Percentiles rank a stretch among this genome's conserved stretches.
Evolutionary conservation across 2,329 filamentous ascomycete genomes (phyloP).

Genomic region (Alternaria metachromatica): DNA sequence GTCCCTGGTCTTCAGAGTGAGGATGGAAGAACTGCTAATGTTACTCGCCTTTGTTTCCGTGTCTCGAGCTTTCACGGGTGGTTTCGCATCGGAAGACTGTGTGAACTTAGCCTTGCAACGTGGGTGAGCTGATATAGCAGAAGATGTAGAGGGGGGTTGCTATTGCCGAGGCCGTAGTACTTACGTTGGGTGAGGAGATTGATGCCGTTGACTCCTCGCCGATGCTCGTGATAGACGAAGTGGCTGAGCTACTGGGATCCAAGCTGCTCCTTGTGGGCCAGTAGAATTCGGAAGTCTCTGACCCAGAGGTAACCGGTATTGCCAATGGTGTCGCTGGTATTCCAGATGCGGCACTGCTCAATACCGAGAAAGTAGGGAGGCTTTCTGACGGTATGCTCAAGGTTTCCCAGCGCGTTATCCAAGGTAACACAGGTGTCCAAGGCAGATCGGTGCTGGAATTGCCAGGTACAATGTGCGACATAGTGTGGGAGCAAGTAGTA

Average conservation of each 20-base stretch:
- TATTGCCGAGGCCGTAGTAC: background rate
- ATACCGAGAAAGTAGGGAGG: background rate
- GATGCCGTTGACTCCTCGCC: background rate
- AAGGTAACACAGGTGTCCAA: background rate
- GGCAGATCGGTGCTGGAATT: background rate
- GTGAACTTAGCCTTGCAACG: background rate
- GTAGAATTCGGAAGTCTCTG: background rate
- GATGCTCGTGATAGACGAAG: background rate
- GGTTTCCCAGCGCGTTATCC: background rate
- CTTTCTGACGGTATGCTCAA: background rate
- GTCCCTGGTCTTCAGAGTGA: background rate
- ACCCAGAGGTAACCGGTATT: background rate
- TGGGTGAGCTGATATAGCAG: background rate
- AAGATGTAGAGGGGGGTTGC: background rate
- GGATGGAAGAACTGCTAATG: background rate
- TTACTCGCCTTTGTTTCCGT: background rate
- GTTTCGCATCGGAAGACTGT: background rate
- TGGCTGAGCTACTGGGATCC: background rate
- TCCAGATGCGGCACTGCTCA: background rate
- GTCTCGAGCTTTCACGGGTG: background rate
- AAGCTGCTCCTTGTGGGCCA: background rate
- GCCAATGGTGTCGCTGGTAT: background rate
- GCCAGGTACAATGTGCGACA: background rate
- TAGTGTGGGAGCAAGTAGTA: constrained; percentile 1
- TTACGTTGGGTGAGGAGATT: background rate